Conservation (phyloP, 306 rosid species). For the Citrullus colocynthis region DNA sequence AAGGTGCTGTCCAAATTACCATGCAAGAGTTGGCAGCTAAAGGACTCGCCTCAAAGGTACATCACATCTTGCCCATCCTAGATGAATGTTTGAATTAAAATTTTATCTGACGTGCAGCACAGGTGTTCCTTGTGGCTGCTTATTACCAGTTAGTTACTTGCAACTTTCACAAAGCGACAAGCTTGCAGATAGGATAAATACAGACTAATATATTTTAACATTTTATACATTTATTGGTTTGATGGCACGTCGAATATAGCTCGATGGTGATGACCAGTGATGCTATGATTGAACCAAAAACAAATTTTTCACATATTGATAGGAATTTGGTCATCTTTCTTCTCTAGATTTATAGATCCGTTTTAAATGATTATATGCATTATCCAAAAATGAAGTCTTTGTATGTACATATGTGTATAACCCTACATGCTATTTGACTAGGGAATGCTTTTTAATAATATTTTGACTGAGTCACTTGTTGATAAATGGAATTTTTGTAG, state of each 20-base stretch:
- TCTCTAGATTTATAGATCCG: too few relatives aligned
- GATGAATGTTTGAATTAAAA: not conserved
- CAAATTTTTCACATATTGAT: too few relatives aligned
- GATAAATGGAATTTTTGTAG: not conserved
- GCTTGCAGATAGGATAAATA: not conserved
- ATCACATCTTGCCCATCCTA: not conserved
- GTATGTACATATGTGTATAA: not conserved
- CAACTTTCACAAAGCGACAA: not conserved
- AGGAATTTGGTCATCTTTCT: too few relatives aligned
- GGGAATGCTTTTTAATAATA: not conserved
- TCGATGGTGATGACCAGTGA: too few relatives aligned
- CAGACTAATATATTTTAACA: not conserved
- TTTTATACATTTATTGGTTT: not conserved
- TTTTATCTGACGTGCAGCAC: not conserved
- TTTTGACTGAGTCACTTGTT: not conserved
- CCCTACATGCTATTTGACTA: not conserved
- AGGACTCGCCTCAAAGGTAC: constrained; percentile 86
- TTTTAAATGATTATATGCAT: not conserved
- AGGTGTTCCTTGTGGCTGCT: not conserved
- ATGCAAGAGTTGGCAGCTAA: constrained; percentile 79
- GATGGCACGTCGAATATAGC: too few relatives aligned
- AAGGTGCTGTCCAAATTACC: constrained; percentile 49
- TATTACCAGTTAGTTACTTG: not conserved
- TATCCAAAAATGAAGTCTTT: not conserved
- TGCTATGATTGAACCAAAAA: too few relatives aligned